A percentile compares a stretch with the other conserved stretches of the same genome.
phyloP scores from a whole-genome alignment of 208 protist genomes.

The Trypanosomatidae sp. region DNA sequence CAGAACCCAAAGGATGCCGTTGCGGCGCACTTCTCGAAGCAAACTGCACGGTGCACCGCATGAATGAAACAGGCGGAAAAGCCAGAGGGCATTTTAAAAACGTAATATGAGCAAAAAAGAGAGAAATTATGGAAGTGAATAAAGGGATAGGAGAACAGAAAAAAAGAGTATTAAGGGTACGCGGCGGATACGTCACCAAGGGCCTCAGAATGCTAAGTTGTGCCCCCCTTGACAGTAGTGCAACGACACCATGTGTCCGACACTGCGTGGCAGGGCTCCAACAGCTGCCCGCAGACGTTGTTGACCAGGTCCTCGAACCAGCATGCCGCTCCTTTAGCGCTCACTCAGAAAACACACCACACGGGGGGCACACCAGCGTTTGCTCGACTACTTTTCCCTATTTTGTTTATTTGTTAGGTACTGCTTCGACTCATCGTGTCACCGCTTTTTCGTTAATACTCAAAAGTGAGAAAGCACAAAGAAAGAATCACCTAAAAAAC shows the following conservation, averaged over 20 bases:
- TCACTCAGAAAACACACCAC: neutral
- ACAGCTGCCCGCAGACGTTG: no score
- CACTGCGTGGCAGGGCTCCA: neutral
- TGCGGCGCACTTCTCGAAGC: neutral
- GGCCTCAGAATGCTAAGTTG: neutral
- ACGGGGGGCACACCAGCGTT: neutral
- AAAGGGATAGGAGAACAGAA: neutral
- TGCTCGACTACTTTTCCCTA: no score
- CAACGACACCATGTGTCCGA: no score
- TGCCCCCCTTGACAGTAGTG: neutral
- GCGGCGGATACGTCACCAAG: neutral
- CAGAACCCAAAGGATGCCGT: neutral
- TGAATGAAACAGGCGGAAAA: neutral
- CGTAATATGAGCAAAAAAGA: neutral
- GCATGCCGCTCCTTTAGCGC: neutral
- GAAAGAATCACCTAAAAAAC: neutral
- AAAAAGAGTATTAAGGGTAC: neutral
- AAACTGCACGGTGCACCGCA: neutral
- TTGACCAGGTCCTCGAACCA: neutral
- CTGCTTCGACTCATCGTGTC: neutral
- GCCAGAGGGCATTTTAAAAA: neutral
- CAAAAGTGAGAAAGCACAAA: neutral
- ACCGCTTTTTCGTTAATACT: no score
- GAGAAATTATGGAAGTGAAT: neutral
- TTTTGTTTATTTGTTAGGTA: neutral